Base-by-base conservation (phyloP, 768 basidiomycete species). In the Suillus subalutaceus region DNA sequence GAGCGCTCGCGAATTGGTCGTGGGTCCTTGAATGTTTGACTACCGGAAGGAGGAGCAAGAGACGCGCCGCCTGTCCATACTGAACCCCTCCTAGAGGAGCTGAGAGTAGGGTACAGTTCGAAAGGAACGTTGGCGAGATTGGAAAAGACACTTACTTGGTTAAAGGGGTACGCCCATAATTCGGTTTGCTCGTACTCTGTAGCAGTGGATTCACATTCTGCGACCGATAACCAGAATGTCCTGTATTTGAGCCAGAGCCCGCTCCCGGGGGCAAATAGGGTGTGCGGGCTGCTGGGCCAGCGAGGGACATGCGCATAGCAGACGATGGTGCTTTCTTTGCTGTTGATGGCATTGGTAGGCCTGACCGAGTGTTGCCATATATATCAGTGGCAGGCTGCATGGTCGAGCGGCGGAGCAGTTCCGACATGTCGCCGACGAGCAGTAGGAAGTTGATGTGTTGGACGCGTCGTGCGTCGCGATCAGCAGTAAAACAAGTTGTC, bases 21-120 rank as follows among this genome's bases (percentile, higher is more conserved):
- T 41, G 85, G 79, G 71, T 97, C 96, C 71, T 91, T 92, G 65
- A 82, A 72, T 2, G 83, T 74, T 74, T 90, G 89, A 67, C 81
- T 85, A 23, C 82, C 78, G 18, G 86, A 84, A 3, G 84, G 83
- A 4, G 84, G 82, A 48, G 82, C 74, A 20, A 71, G 65, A 23
- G 83, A 76, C 10, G 75, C 78, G 6, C 83, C 85, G 2, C 87
- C 87, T 32, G 80, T 78, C 90, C 90, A 95, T 53, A 86, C 80
- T 37, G 93, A 93, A n/a, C 87, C 89, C 65, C 92, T 86, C 53
- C 93, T 88, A 40, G 86, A 85, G 70, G 90, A 93, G 73, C 87
- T 88, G 71, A 58, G 53, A 52, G 30, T 16, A 41, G 57, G 30
- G 9, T 48, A 60, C 62, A 52, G 44, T 56, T 50, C 46, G 61